Evolutionary conservation across 2,329 filamentous ascomycete genomes (phyloP), one percentile per base, ranked within the genome.

Genomic region (Capronia epimyces): DNA sequence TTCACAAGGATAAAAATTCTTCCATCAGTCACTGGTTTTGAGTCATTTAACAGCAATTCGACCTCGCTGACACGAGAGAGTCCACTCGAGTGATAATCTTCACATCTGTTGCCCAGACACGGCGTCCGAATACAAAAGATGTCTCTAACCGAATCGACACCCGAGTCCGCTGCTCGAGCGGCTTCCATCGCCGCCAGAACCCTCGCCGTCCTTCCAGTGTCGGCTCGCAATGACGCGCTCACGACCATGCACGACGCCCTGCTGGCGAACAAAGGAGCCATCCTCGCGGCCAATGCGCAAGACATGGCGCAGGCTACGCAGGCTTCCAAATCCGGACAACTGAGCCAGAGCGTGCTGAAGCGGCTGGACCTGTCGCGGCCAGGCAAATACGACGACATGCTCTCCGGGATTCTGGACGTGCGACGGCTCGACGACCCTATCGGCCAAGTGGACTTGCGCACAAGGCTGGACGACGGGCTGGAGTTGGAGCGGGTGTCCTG

Each of bases 381-480:
- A 65, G 91, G 91, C 52, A 97, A 97, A 73, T 98, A 86, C 76
- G 90, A 96, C 65, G 93, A 97, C 65, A 97, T 98, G 93, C 77
- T 98, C 58, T 86, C 90, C 72, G 93, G 93, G 21, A 94, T 98
- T 55, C 71, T 94, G 53, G 89, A 95, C 70, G 93, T 98, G 55
- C 79, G 86, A 59, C 78, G 81, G 44, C 77, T 98, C 22, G 80
- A 86, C 43, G 93, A 98, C 71, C 93, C 93, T 89, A 87, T 97
- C 63, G 91, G 91, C 63, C 86, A 85, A 65, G 77, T 93, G 47
- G 90, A 88, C 34, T 75, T 95, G 64, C 82, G 86, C 56, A 97
- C 89, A 39, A 80, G 84, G 50, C 79, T 98, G 9, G 93, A 97
- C 67, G 86, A 96, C 61, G 86, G 84, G 46, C 78, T 98, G 46